A percentile compares a stretch with the other conserved stretches of the same genome.
Evolutionary conservation across 2,329 filamentous ascomycete species (phyloP).

Genomic region (Sporothrix humicola): DNA sequence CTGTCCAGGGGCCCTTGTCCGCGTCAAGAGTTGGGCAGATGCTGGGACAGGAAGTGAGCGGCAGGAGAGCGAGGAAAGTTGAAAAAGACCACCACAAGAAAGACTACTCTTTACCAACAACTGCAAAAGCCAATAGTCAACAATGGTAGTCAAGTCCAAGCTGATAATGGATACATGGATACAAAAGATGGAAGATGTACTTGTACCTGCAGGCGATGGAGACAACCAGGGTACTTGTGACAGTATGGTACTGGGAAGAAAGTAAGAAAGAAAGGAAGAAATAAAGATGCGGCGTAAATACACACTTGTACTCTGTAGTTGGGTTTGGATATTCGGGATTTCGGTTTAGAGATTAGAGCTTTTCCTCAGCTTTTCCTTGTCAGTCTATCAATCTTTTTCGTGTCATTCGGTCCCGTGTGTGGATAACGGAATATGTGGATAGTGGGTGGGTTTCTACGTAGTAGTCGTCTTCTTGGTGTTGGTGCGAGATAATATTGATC

Average conservation of each 20-base stretch:
- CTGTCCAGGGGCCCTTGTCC: too few relatives aligned
- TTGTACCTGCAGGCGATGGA: too few relatives aligned
- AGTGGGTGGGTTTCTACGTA: neutral
- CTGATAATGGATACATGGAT: too few relatives aligned
- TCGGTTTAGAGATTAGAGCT: neutral
- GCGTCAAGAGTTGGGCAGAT: slow-evolving; percentile 19
- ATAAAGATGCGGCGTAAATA: too few relatives aligned
- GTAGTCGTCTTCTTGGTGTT: neutral
- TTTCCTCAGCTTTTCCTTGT: too few relatives aligned
- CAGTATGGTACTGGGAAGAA: too few relatives aligned
- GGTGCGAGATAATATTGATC: neutral
- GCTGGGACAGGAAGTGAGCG: slow-evolving; percentile 14
- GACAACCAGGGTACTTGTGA: too few relatives aligned
- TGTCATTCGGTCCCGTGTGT: slow-evolving; percentile 19
- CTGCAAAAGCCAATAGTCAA: too few relatives aligned
- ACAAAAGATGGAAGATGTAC: too few relatives aligned
- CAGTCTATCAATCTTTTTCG: neutral
- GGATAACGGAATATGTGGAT: neutral
- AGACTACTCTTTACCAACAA: neutral
- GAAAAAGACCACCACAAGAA: neutral
- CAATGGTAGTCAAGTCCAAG: too few relatives aligned
- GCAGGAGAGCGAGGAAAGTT: neutral
- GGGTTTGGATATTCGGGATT: neutral
- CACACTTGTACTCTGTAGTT: too few relatives aligned
- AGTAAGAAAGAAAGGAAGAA: too few relatives aligned